These are phyloP conservation scores for Trametes hirsuta DNA, from an alignment of 1,284 basidiomycete species.

Conservation along the genomic window DNA sequence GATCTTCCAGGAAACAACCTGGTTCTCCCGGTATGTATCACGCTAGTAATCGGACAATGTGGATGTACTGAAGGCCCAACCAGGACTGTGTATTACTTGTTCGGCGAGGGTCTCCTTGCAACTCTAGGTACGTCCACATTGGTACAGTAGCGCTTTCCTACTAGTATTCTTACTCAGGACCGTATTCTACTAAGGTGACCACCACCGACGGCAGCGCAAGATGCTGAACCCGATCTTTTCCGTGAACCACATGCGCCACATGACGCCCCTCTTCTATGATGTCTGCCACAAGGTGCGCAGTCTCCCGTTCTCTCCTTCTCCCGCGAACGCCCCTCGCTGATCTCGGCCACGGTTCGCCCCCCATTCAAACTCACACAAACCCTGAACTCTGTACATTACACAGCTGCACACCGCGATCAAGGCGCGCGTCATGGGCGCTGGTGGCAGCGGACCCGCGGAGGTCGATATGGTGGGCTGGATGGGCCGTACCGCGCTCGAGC, in stretches of 20 bases:
- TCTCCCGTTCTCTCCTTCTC: slow-evolving; percentile 2
- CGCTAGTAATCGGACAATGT: too few relatives aligned
- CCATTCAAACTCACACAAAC: slow-evolving; percentile 7
- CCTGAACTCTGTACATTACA: too few relatives aligned
- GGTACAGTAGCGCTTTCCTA: too few relatives aligned
- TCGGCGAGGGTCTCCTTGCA: slow-evolving; percentile 10
- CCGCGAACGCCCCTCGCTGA: not conserved
- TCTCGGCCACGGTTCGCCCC: slow-evolving; percentile 17
- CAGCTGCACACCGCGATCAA: too few relatives aligned
- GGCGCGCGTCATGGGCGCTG: slow-evolving; percentile 1
- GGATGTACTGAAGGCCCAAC: too few relatives aligned
- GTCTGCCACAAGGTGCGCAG: slow-evolving; percentile 9
- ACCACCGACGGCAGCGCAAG: slow-evolving; percentile 30
- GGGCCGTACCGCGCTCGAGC: slow-evolving; percentile 33
- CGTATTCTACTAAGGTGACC: too few relatives aligned
- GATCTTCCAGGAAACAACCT: slow-evolving; percentile 21
- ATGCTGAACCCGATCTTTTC: slow-evolving; percentile 35
- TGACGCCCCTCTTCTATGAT: slow-evolving; percentile 30
- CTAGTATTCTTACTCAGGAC: too few relatives aligned
- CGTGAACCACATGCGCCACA: slow-evolving; percentile 28
- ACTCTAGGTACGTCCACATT: slow-evolving; percentile 1
- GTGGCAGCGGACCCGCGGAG: slow-evolving; percentile 4
- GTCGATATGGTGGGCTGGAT: slow-evolving; percentile 33
- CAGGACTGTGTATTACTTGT: slow-evolving; percentile 9
- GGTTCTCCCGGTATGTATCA: slow-evolving; percentile 12